These are phyloP conservation scores for Cercospora beticola DNA, from an alignment of 2,329 filamentous ascomycete genomes.

Conservation along the genomic window DNA sequence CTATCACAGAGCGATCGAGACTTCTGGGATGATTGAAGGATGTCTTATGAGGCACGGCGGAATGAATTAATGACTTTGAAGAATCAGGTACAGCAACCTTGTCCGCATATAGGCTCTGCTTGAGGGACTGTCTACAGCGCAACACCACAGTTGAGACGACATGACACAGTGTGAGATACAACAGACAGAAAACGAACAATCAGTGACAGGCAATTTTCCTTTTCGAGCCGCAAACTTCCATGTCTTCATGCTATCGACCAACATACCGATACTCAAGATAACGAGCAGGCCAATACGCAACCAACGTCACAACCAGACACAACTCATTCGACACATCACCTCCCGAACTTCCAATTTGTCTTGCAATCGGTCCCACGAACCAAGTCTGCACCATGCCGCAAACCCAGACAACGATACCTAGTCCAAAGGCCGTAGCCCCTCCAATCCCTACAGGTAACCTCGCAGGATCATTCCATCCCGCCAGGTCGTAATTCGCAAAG, in stretches of 20 bases:
- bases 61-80: background rate
- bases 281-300: constrained; percentile 50
- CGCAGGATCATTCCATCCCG: constrained; percentile 48
- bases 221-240: background rate
- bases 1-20: constrained; percentile 35
- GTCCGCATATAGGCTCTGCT: background rate
- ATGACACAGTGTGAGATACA: background rate
- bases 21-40: constrained; percentile 25
- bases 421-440: constrained; percentile 40
- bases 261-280: constrained; percentile 51
- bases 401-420: constrained; percentile 48
- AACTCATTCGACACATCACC: constrained; percentile 59
- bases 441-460: constrained; percentile 46
- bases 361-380: constrained; percentile 56
- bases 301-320: constrained; percentile 50
- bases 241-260: constrained; percentile 34
- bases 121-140: background rate
- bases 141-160: background rate
- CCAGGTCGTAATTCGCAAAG: constrained; percentile 46
- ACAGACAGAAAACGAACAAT: background rate
- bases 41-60: background rate
- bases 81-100: background rate
- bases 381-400: constrained; percentile 53
- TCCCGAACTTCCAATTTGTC: constrained; percentile 55
- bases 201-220: background rate